phyloP scores from a whole-genome alignment of 306 rosid species.

The Begonia masoniana region DNA sequence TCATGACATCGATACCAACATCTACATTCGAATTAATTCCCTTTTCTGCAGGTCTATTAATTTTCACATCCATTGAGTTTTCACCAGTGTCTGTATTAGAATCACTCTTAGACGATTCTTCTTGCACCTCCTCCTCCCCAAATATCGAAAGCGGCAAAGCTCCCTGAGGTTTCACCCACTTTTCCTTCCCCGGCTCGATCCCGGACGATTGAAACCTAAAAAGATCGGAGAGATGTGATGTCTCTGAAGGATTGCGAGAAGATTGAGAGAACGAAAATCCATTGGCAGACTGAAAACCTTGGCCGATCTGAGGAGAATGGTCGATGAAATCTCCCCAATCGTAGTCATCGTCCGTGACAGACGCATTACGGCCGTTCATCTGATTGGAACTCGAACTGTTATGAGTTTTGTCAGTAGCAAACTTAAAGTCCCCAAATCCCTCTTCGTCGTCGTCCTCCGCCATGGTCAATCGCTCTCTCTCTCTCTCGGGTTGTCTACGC shows the following conservation, averaged over 20 bases:
- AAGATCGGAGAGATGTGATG: conserved; percentile 14
- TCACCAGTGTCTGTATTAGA: conserved; percentile 11
- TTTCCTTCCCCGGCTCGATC: conserved; percentile 7
- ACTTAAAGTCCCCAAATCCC: conserved; percentile 68
- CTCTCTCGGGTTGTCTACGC: too few species aligned
- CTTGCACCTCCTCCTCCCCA: conserved; percentile 37
- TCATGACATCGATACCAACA: conserved; percentile 30
- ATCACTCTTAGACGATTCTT: conserved; percentile 16
- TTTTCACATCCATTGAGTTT: conserved; percentile 14
- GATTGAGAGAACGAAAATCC: conserved; percentile 13
- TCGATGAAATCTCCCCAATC: conserved; percentile 61
- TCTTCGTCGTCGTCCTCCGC: conserved; percentile 63
- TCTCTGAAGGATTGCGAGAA: conserved; percentile 2
- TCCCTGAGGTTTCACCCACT: conserved; percentile 44
- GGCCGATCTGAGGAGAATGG: conserved; percentile 35
- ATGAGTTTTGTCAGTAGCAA: conserved; percentile 22
- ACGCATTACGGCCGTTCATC: conserved; percentile 6
- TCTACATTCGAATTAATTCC: conserved; percentile 29
- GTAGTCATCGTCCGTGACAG: conserved; percentile 19
- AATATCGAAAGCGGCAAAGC: conserved; percentile 88
- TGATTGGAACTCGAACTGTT: conserved; percentile 11
- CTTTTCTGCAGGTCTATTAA: conserved; percentile 14
- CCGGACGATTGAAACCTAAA: conserved; percentile 8
- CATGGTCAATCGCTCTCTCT: conserved; percentile 29
- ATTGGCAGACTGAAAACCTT: conserved; percentile 7